These are phyloP conservation scores for Nannochloropsis gaditana DNA, from an alignment of 108 stramenopile genomes.

Conservation along the genomic window DNA sequence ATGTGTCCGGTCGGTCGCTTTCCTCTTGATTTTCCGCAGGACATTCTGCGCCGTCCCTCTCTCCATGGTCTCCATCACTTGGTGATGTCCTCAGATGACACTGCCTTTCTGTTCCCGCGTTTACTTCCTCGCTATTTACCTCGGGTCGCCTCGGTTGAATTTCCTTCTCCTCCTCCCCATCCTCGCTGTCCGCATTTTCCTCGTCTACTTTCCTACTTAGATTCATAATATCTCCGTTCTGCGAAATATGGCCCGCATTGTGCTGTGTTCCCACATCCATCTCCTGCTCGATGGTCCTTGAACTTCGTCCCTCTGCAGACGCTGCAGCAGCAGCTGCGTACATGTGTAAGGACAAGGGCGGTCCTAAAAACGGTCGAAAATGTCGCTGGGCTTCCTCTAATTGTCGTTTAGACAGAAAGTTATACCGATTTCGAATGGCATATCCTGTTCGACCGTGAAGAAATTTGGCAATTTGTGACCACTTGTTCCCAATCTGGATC, in stretches of 20 bases:
- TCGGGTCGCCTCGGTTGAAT: neutral
- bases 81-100: neutral
- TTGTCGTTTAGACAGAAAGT: neutral
- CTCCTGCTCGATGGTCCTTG: neutral
- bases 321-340: neutral
- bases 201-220: neutral
- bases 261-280: constrained; percentile 7
- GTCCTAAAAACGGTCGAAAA: neutral
- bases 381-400: neutral
- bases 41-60: no score
- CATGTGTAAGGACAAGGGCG: constrained; percentile 1
- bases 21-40: no score
- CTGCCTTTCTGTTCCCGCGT: neutral
- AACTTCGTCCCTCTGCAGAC: neutral
- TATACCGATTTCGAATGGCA: constrained; percentile 30
- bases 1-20: neutral
- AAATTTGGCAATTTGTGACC: constrained; percentile 32
- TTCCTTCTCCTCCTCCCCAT: neutral
- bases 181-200: neutral
- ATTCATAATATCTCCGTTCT: no score
- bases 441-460: constrained; percentile 25
- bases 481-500: constrained; percentile 28
- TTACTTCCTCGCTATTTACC: neutral
- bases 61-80: no score
- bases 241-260: neutral